Evolutionary conservation across 768 basidiomycete genomes (phyloP).

Genomic region (Tricholoma flavovirens): DNA sequence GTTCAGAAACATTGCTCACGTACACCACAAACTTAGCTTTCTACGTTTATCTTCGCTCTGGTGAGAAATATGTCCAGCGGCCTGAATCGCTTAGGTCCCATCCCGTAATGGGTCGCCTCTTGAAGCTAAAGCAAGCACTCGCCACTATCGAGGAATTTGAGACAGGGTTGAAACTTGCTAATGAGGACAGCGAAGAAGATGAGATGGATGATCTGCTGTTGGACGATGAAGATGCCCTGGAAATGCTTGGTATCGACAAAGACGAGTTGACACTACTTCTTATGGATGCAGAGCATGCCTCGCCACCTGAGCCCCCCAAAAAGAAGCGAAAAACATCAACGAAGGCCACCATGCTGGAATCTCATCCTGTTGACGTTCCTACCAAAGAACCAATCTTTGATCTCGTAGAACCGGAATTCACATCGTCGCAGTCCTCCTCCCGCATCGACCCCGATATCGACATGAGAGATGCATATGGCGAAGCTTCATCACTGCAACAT

Average conservation of each 20-base stretch:
- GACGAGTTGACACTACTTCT: slow-evolving; percentile 54
- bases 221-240: slow-evolving; percentile 42
- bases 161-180: slow-evolving; percentile 52
- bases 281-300: slow-evolving; percentile 36
- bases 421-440: slow-evolving; percentile 31
- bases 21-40: slow-evolving; percentile 90
- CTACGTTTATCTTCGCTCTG: slow-evolving; percentile 82
- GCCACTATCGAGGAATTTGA: slow-evolving; percentile 73
- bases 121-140: slow-evolving; percentile 79
- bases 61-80: slow-evolving; percentile 53
- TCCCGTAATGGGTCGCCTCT: slow-evolving; percentile 70
- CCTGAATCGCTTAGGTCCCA: slow-evolving; percentile 61
- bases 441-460: slow-evolving; percentile 17
- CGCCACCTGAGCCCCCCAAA: slow-evolving; percentile 41
- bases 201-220: slow-evolving; percentile 34
- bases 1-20: slow-evolving; percentile 80
- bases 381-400: slow-evolving; percentile 49
- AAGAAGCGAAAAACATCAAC: slow-evolving; percentile 55
- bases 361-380: slow-evolving; percentile 7
- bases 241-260: slow-evolving; percentile 33
- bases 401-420: slow-evolving; percentile 75
- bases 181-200: slow-evolving; percentile 43
- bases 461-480: slow-evolving; percentile 59
- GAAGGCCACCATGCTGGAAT: slow-evolving; percentile 23
- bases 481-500: slow-evolving; percentile 58